Evolutionary conservation across 179 eudicot species (phyloP), one percentile per base, ranked within the genome.

Genomic region (Spergularia azorica): DNA sequence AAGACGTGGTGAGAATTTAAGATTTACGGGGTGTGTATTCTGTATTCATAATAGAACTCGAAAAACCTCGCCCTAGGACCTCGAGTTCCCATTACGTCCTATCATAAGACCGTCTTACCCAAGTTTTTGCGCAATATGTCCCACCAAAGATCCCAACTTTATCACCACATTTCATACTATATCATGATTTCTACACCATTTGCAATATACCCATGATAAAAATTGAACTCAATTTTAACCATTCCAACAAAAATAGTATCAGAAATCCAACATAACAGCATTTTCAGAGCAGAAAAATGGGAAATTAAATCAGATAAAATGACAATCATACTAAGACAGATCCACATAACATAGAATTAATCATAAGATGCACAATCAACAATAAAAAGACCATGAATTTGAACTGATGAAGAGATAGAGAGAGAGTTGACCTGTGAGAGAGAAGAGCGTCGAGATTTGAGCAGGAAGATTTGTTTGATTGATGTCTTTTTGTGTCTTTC

Each of bases 61-160:
- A 43, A 43, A 43, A 43, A 6, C 5, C 8, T 6, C 5, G 6
- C 48, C 48, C 48, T 43, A 43, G 6, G 8, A 43, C 48, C 48
- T 43, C 8, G 5, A 6, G 8, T 43, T 43, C 48, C 48, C 8
- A 43, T n/a, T n/a, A n/a, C n/a, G n/a, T n/a, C n/a, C n/a, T n/a
- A n/a, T 6, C 48, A 43, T 43, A 43, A 43, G 48, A 43, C 48
- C 48, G 48, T 43, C 48, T 43, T 4, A 43, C 48, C 48, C 48
- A 43, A 43, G 8, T 43, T 43, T 43, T 58, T n/a, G n/a, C 21
- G 67, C 8, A 63, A 32, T 13, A 63, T 32, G 8, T 2, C 32
- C 67, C 26, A 67, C 26, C 55, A 67, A 67, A 69, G 72, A 69
- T 69, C 72, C 43, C 5, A 48, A 69, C 59, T 69, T 69, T 69